phyloP scores from a whole-genome alignment of 768 basidiomycete species.

The Coprinopsis marcescibilis region DNA sequence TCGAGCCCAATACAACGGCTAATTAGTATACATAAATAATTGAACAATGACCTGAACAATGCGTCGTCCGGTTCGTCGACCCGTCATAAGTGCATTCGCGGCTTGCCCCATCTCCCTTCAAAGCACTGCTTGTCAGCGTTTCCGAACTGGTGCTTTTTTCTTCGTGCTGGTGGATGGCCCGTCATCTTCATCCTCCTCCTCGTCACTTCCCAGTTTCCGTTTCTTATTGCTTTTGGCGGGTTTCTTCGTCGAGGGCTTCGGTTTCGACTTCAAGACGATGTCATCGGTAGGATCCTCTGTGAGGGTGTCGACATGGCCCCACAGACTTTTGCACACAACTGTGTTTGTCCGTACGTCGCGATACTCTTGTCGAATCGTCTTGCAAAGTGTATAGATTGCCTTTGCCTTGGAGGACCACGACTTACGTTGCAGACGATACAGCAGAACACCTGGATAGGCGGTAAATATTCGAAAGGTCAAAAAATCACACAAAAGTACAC shows the following conservation, averaged over 20 bases:
- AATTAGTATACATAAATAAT: conserved; percentile 2
- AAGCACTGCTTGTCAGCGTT: too few species aligned
- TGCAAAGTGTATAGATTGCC: conserved; percentile 54
- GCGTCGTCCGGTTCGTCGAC: too few species aligned
- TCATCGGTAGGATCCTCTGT: conserved; percentile 3
- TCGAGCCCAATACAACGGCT: conserved; percentile 54
- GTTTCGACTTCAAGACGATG: conserved; percentile 10
- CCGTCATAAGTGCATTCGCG: too few species aligned
- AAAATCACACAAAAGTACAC: conserved; percentile 15
- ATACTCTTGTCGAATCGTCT: conserved; percentile 47
- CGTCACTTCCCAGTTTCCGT: background rate
- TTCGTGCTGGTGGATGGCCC: too few species aligned
- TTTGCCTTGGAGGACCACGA: conserved; percentile 42
- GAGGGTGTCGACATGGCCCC: conserved; percentile 28
- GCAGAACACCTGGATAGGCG: conserved; percentile 49
- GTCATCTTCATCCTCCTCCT: background rate
- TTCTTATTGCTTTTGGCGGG: background rate
- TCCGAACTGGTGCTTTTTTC: too few species aligned
- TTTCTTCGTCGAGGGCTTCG: background rate
- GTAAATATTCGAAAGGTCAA: background rate
- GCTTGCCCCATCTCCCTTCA: too few species aligned
- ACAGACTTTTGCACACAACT: conserved; percentile 48
- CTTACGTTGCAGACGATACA: conserved; percentile 48
- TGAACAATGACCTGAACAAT: too few species aligned
- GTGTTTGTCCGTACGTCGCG: conserved; percentile 63